These are phyloP conservation scores for Rhizopus sp. DNA, from an alignment of 371 early-diverging fungal species.

Conservation along the genomic window DNA sequence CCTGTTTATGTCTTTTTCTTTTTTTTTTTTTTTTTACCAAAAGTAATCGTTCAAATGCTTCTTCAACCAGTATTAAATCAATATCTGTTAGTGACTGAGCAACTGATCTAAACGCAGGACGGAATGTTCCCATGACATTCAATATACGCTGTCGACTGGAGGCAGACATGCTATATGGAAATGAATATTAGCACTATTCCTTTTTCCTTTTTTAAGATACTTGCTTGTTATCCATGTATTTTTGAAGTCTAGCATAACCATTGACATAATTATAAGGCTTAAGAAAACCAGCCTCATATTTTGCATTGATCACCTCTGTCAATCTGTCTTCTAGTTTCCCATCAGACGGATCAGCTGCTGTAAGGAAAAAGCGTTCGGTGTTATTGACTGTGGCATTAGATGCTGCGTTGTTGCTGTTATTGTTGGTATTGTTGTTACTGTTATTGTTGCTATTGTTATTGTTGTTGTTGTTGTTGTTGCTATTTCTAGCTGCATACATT, in stretches of 20 bases:
- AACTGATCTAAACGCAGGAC: constrained; percentile 84
- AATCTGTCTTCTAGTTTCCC: constrained; percentile 82
- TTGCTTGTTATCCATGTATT: constrained; percentile 88
- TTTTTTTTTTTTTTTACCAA: constrained; percentile 46
- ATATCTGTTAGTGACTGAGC: constrained; percentile 90
- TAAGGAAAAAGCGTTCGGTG: constrained; percentile 81
- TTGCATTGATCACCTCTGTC: constrained; percentile 88
- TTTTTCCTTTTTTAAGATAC: background rate
- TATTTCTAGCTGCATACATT: background rate
- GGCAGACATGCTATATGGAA: constrained; percentile 66
- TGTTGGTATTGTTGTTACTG: constrained; percentile 19
- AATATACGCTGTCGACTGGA: constrained; percentile 76
- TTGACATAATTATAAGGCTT: constrained; percentile 94
- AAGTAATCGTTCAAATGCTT: constrained; percentile 89
- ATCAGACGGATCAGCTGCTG: constrained; percentile 88
- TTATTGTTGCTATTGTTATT: constrained; percentile 14
- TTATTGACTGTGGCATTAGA: constrained; percentile 9
- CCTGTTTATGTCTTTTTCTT: constrained; percentile 1
- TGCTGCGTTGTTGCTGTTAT: constrained; percentile 1
- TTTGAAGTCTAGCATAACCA: constrained; percentile 87
- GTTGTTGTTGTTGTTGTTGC: constrained; percentile 2
- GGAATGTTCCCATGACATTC: constrained; percentile 83
- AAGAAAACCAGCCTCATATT: constrained; percentile 91
- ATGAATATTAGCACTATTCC: background rate
- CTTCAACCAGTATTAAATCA: constrained; percentile 91